Conservation (phyloP, 2,329 filamentous ascomycete genomes). For the Lachnellula subtilissima region DNA sequence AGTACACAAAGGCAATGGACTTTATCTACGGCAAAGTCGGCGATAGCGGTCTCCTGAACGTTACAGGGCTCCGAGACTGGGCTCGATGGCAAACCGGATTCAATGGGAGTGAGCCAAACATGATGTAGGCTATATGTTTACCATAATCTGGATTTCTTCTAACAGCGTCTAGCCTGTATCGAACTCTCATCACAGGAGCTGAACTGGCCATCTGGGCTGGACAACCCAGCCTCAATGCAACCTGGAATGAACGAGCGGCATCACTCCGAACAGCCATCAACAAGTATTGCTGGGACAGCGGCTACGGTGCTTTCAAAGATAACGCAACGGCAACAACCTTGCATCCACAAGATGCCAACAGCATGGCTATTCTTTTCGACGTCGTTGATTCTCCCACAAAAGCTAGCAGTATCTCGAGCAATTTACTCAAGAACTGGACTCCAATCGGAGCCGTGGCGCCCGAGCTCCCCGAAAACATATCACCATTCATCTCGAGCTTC, state of each 20-base stretch:
- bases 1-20: slow-evolving; percentile 45
- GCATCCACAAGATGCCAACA: slow-evolving; percentile 57
- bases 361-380: slow-evolving; percentile 42
- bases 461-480: slow-evolving; percentile 53
- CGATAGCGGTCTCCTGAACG: slow-evolving; percentile 27
- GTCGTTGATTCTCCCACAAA: slow-evolving; percentile 11
- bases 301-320: slow-evolving; percentile 25
- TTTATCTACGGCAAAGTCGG: slow-evolving; percentile 39
- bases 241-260: slow-evolving; percentile 16
- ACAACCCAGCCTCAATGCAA: slow-evolving; percentile 19
- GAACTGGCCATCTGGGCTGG: slow-evolving; percentile 40
- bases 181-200: slow-evolving; percentile 44
- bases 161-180: slow-evolving; percentile 30
- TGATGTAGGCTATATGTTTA: slow-evolving; percentile 17
- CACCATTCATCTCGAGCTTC: slow-evolving; percentile 53
- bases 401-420: slow-evolving; percentile 32
- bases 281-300: slow-evolving; percentile 16
- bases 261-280: slow-evolving; percentile 21
- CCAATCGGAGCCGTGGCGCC: slow-evolving; percentile 50
- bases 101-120: slow-evolving; percentile 25
- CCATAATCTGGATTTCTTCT: not conserved
- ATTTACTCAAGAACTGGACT: slow-evolving; percentile 44
- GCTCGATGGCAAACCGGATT: slow-evolving; percentile 24
- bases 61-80: slow-evolving; percentile 27
- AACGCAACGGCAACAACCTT: slow-evolving; percentile 49